Evolutionary conservation across 352 stramenopile genomes (phyloP).

Genomic region (Thalassiosira exigua): DNA sequence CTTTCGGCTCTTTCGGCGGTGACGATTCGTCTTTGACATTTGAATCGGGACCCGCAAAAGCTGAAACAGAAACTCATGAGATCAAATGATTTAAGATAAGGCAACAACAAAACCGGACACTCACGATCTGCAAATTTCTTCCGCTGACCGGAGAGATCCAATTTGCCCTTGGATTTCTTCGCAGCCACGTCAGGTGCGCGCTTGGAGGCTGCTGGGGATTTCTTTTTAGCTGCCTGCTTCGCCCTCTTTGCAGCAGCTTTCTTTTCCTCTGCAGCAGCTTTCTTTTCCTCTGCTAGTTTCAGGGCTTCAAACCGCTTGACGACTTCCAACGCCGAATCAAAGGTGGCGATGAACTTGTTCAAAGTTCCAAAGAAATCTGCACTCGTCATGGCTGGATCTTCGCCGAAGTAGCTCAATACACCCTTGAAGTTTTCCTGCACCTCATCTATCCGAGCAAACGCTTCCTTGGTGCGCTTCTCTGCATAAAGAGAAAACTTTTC

Average conservation of each 20-base stretch:
- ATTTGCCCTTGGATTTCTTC: slow-evolving; percentile 29
- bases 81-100: slow-evolving; percentile 16
- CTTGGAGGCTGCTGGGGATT: background rate
- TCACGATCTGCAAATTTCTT: slow-evolving; percentile 58
- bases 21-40: no score
- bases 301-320: slow-evolving; percentile 75
- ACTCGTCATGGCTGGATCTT: slow-evolving; percentile 84
- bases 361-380: slow-evolving; percentile 86
- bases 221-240: slow-evolving; percentile 7
- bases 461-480: slow-evolving; percentile 62
- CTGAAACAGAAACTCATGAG: slow-evolving; percentile 16
- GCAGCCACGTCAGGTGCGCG: slow-evolving; percentile 2
- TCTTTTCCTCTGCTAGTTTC: slow-evolving; percentile 63
- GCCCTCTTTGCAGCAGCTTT: slow-evolving; percentile 43
- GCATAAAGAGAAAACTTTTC: slow-evolving; percentile 79
- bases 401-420: slow-evolving; percentile 85
- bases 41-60: slow-evolving; percentile 28
- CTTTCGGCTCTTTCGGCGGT: no score
- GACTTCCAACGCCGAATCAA: slow-evolving; percentile 75
- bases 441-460: slow-evolving; percentile 65
- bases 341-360: slow-evolving; percentile 80
- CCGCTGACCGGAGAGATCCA: slow-evolving; percentile 54
- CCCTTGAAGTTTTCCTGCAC: slow-evolving; percentile 75
- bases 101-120: slow-evolving; percentile 14
- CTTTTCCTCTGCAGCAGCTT: slow-evolving; percentile 42